phyloP scores from a whole-genome alignment of 768 basidiomycete species.

The Lyophyllum atratum region DNA sequence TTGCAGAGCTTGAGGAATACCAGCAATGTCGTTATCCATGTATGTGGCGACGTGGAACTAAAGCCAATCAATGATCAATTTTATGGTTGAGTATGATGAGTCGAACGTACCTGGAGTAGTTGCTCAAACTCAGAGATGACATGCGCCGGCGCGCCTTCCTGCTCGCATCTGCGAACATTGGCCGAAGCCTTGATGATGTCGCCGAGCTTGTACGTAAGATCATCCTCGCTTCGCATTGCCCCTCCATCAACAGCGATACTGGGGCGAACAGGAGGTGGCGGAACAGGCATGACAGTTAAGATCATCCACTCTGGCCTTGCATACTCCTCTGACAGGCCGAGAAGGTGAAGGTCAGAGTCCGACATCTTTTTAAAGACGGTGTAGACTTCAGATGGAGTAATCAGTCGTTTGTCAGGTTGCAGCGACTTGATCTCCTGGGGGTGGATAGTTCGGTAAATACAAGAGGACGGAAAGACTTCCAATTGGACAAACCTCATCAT shows the following conservation, averaged over 20 bases:
- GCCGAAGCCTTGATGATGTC: slow-evolving; percentile 96
- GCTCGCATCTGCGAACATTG: slow-evolving; percentile 88
- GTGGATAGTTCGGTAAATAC: slow-evolving; percentile 15
- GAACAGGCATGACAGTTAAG: slow-evolving; percentile 94
- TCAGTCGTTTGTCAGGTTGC: slow-evolving; percentile 80
- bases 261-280: slow-evolving; percentile 96
- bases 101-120: slow-evolving; percentile 72
- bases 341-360: slow-evolving; percentile 80
- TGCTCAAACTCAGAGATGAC: slow-evolving; percentile 97
- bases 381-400: slow-evolving; percentile 88
- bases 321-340: slow-evolving; percentile 94
- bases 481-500: slow-evolving; percentile 79
- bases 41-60: slow-evolving; percentile 99
- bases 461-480: slow-evolving; percentile 3
- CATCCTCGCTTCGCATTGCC: slow-evolving; percentile 95
- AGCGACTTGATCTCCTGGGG: slow-evolving; percentile 74
- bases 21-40: slow-evolving; percentile 99
- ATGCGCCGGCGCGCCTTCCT: slow-evolving; percentile 95
- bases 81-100: neutral
- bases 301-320: slow-evolving; percentile 99
- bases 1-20: slow-evolving; percentile 95
- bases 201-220: slow-evolving; percentile 96
- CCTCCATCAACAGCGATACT: slow-evolving; percentile 98
- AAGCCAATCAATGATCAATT: slow-evolving; percentile 2
- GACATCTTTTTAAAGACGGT: slow-evolving; percentile 96